A percentile compares a stretch with the other conserved stretches of the same genome.
These are phyloP conservation scores for Acrocalymma vagum DNA, from an alignment of 2,329 filamentous ascomycete species.

Conservation along the genomic window DNA sequence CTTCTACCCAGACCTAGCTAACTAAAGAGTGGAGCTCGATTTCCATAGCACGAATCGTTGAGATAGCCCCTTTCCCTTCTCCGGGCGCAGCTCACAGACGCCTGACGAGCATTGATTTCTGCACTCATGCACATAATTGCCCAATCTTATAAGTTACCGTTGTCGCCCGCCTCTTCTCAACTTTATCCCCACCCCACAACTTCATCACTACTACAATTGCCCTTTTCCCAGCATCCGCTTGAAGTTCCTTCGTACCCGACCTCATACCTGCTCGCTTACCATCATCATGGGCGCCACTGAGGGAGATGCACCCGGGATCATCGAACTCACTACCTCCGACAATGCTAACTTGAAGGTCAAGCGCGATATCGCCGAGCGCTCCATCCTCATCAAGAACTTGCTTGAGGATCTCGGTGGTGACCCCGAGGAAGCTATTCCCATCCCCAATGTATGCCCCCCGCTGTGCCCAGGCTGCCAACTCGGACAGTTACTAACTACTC, in stretches of 20 bases:
- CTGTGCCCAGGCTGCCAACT: neutral
- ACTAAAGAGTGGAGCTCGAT: too few species aligned
- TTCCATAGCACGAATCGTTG: too few species aligned
- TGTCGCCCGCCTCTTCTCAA: slow-evolving; percentile 10
- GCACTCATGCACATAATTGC: slow-evolving; percentile 10
- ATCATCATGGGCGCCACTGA: slow-evolving; percentile 22
- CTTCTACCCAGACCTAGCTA: too few species aligned
- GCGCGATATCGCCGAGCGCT: slow-evolving; percentile 84
- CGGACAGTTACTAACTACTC: slow-evolving; percentile 26
- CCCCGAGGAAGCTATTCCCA: slow-evolving; percentile 75
- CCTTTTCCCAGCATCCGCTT: slow-evolving; percentile 8
- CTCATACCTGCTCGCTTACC: slow-evolving; percentile 3
- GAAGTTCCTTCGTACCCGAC: too few species aligned
- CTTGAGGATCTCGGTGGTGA: slow-evolving; percentile 82
- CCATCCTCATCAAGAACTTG: slow-evolving; percentile 96
- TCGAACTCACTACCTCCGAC: slow-evolving; percentile 53
- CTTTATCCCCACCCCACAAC: slow-evolving; percentile 4
- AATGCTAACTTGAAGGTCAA: slow-evolving; percentile 58
- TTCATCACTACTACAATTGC: slow-evolving; percentile 2
- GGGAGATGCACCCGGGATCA: slow-evolving; percentile 21
- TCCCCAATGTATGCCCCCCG: slow-evolving; percentile 68
- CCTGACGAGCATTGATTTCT: slow-evolving; percentile 14
- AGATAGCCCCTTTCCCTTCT: too few species aligned
- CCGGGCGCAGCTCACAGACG: too few species aligned
- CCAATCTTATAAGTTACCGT: slow-evolving; percentile 1